Base-by-base conservation (phyloP, 352 stramenopile species). In the Phytophthora colocasiae region DNA sequence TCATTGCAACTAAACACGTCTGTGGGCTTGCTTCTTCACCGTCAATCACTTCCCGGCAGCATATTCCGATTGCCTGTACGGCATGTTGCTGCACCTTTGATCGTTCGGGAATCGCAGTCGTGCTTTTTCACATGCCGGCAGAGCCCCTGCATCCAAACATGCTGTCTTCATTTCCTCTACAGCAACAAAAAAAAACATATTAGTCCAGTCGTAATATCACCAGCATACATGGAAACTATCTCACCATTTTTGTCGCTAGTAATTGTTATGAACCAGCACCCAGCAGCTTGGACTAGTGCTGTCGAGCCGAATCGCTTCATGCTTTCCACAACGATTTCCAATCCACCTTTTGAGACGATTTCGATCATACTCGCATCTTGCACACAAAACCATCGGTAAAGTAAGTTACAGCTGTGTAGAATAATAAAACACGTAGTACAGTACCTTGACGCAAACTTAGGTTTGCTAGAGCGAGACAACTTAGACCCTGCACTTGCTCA, bases 11-110 rank as follows among this genome's bases (percentile, higher is more conserved):
- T 19, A 22, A n/a, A 44, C 65, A 73, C 26, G 27, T 48, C 14
- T 54, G 45, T 26, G 46, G 14, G 6, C 39, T 34, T 10, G 43
- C 19, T 26, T 45, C 27, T 32, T 63, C 46, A 9, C 46, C 43
- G 11, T 67, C 57, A 6, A 67, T 63, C 24, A 58, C 11, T 66
- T 67, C 73, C 66, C 0, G 66, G 52, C 32, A 77, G 24, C 58
- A 89, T 63, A 4, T 49, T 73, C 4, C 78, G 31, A 89, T 87
- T 15, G 80, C 78, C 47, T 77, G 63, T 4, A 78, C 41, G 2
- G 80, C 77, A 41, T 91, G 67, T 22, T 88, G 69, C 63, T 88
- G 82, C 8, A 91, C 82, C 24, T 77, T 83, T 6, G 56, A 39
- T 89, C 78, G 15, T 58, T 47, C 0, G 58, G 63, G 31, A 88